phyloP scores from a whole-genome alignment of 345 rosid species.

The Gossypium bickii region DNA sequence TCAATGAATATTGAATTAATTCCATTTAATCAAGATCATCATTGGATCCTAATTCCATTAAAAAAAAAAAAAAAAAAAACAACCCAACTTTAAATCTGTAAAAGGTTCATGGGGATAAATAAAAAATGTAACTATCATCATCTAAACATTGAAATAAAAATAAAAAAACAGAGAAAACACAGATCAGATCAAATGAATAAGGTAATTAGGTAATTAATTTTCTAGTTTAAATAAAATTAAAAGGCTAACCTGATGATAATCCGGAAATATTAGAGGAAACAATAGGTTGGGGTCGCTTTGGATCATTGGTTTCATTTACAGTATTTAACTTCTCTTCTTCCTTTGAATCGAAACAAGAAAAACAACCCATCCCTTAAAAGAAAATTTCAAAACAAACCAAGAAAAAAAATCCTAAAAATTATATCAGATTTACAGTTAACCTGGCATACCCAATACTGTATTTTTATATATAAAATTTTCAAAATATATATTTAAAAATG shows the following conservation, averaged over 20 bases:
- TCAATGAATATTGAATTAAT: neutral
- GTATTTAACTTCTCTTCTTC: conserved; percentile 75
- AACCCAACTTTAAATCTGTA: conserved; percentile 14
- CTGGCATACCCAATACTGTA: neutral
- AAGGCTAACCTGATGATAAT: conserved; percentile 64
- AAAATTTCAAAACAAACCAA: conserved; percentile 7
- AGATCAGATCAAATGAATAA: conserved; percentile 43
- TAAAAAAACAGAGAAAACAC: conserved; percentile 9
- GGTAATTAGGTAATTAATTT: neutral
- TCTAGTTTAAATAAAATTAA: neutral
- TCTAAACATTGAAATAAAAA: neutral
- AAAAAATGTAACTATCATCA: conserved; percentile 7
- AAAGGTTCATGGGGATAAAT: conserved; percentile 1
- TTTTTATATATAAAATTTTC: neutral
- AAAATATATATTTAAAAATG: neutral
- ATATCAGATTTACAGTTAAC: conserved; percentile 10
- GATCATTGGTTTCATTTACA: conserved; percentile 48
- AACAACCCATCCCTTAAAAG: conserved; percentile 72
- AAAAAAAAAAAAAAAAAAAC: neutral
- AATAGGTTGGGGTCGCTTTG: conserved; percentile 43
- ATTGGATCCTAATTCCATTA: conserved; percentile 27
- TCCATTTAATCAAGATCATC: conserved; percentile 26
- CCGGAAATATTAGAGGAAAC: conserved; percentile 57
- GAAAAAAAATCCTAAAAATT: conserved; percentile 14
- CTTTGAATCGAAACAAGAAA: conserved; percentile 86